These are phyloP conservation scores for Crepidotus sp. DNA, from an alignment of 1,284 basidiomycete genomes.

Conservation along the genomic window DNA sequence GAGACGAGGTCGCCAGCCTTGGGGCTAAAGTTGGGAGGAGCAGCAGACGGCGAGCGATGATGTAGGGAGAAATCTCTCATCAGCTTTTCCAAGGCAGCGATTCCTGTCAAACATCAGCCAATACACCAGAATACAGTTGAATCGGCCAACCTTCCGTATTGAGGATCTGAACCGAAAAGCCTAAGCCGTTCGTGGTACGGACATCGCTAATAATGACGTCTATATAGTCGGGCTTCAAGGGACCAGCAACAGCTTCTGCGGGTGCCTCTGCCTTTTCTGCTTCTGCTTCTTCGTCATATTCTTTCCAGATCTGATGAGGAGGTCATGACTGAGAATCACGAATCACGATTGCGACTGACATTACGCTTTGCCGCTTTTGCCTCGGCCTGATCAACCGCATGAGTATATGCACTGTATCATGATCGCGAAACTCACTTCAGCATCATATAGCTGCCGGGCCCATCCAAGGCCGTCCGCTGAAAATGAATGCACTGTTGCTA, in stretches of 20 bases:
- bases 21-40: slow-evolving; percentile 63
- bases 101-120: slow-evolving; percentile 40
- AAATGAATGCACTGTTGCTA: slow-evolving; percentile 80
- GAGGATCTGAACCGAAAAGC: slow-evolving; percentile 88
- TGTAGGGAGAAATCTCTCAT: slow-evolving; percentile 90
- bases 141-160: slow-evolving; percentile 67
- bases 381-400: slow-evolving; percentile 42
- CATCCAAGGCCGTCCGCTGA: slow-evolving; percentile 79
- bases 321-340: not conserved
- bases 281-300: slow-evolving; percentile 65
- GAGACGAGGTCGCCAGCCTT: slow-evolving; percentile 84
- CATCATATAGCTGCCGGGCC: slow-evolving; percentile 72
- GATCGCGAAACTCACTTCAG: slow-evolving; percentile 51
- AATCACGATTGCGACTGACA: slow-evolving; percentile 34
- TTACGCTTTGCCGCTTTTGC: slow-evolving; percentile 73
- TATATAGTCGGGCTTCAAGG: slow-evolving; percentile 76
- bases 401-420: slow-evolving; percentile 7
- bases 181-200: slow-evolving; percentile 65
- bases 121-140: not conserved
- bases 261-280: slow-evolving; percentile 44
- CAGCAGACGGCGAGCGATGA: slow-evolving; percentile 57
- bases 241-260: slow-evolving; percentile 36
- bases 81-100: slow-evolving; percentile 82
- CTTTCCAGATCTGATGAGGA: slow-evolving; percentile 69
- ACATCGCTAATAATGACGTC: slow-evolving; percentile 92